Base-by-base conservation (phyloP, 2,329 filamentous ascomycete species). In the Cytospora paraplurivora region DNA sequence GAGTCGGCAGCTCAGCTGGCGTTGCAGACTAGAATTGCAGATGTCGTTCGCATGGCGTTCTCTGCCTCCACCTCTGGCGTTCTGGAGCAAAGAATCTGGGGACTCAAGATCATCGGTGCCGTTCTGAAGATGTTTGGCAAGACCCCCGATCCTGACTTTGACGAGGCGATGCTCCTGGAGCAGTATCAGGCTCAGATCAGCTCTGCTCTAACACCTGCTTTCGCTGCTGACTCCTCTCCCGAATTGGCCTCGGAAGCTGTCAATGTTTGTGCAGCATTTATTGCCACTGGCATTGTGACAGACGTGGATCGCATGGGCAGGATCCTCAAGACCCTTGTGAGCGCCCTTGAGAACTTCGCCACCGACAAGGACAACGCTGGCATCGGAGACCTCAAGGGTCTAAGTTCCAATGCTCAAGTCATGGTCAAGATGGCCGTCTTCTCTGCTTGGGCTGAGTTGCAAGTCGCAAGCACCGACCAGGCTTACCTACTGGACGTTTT, bases 371-470 rank as follows among this genome's bases (percentile, higher is more conserved):
- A 96, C 70, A 90, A 89, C 51, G 92, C 91, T 0, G 87, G 92
- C 27, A 98, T 99, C 72, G 95, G 95, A 17, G 96, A 99, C 69
- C 82, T 99, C 7, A 92, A 92, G 76, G 92, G 92, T 0, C 85
- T 99, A 19, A 97, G 93, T 73, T 93, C 94, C 1, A 99, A 99
- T 74, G 94, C 95, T 0, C 91, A 96, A 72, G 92, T 97, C 56
- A 99, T 99, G 95, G 92, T 99, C 62, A 97, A 96, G 76, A 95
- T 98, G 86, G 90, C 95, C 0, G 90, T 99, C 1, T 96, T 97
- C 75, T 95, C 94, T 1, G 95, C 94, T 1, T 99, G 95, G 95
- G 96, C 95, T 4, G 92, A 97, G 73, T 82, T 99, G 37, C 95
- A 99, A 76, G 93, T 99, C 67, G 93, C 95, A 33, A 98, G 94